A percentile compares a stretch with the other conserved stretches of the same genome.
phyloP scores from a whole-genome alignment of 2,329 filamentous ascomycete genomes.

The Monosporascus cannonballus region DNA sequence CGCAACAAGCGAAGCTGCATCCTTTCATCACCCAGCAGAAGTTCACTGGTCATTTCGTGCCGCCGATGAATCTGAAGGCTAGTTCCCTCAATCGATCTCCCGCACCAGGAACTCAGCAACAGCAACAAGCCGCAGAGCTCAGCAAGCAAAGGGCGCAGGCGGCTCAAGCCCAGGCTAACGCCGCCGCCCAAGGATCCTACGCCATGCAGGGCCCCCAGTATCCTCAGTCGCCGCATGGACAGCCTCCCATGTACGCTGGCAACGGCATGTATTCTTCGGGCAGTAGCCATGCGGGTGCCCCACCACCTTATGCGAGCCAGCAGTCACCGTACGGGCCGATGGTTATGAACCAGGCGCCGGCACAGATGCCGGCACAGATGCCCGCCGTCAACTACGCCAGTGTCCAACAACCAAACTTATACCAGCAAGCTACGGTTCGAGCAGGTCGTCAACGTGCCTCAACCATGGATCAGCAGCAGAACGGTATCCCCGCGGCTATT shows the following conservation, averaged over 20 bases:
- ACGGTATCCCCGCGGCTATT: slow-evolving; percentile 85
- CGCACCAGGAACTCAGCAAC: slow-evolving; percentile 88
- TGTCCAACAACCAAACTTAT: slow-evolving; percentile 49
- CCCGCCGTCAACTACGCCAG: slow-evolving; percentile 57
- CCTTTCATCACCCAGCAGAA: slow-evolving; percentile 99
- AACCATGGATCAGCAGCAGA: slow-evolving; percentile 93
- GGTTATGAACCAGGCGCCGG: slow-evolving; percentile 60
- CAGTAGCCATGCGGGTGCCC: slow-evolving; percentile 49
- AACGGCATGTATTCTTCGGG: slow-evolving; percentile 72
- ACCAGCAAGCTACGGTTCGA: slow-evolving; percentile 72
- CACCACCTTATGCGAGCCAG: slow-evolving; percentile 76
- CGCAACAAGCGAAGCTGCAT: slow-evolving; percentile 93
- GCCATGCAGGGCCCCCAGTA: slow-evolving; percentile 43
- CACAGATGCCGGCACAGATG: slow-evolving; percentile 64
- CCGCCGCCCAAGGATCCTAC: slow-evolving; percentile 63
- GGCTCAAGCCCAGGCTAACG: slow-evolving; percentile 64
- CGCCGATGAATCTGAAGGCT: slow-evolving; percentile 92
- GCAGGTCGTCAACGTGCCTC: slow-evolving; percentile 82
- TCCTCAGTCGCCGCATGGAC: slow-evolving; percentile 37
- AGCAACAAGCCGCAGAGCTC: slow-evolving; percentile 88
- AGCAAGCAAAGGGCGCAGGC: slow-evolving; percentile 83
- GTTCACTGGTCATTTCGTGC: slow-evolving; percentile 91
- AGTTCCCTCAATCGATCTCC: slow-evolving; percentile 80
- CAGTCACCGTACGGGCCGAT: slow-evolving; percentile 67
- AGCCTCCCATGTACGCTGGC: slow-evolving; percentile 71